These are phyloP conservation scores for Corymbia citriodora DNA, from an alignment of 441 rosid species.

Conservation along the genomic window DNA sequence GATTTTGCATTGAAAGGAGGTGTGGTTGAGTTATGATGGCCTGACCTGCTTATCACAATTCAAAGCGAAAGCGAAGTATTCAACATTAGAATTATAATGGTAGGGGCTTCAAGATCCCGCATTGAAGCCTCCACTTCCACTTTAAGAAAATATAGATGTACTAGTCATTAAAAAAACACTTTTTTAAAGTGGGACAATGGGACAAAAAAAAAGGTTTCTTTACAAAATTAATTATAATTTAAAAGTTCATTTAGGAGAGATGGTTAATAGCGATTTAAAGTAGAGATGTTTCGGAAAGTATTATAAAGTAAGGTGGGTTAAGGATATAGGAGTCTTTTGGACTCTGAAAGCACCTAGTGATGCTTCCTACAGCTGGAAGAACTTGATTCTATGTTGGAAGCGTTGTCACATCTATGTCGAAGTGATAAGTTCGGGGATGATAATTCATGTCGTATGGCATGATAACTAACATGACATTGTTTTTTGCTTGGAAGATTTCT, in stretches of 20 bases:
- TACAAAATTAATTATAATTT: neutral
- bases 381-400: neutral
- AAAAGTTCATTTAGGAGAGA: neutral
- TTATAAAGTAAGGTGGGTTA: neutral
- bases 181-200: neutral
- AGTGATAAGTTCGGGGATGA: neutral
- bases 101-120: neutral
- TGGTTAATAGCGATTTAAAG: neutral
- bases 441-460: neutral
- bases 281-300: neutral
- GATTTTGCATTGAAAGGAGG: neutral
- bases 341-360: neutral
- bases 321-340: neutral
- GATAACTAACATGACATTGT: neutral
- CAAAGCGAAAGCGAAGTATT: neutral
- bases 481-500: neutral
- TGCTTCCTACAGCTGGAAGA: neutral
- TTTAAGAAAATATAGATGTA: neutral
- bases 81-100: neutral
- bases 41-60: neutral
- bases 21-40: neutral
- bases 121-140: neutral
- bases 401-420: neutral
- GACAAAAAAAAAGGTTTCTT: neutral
- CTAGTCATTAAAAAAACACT: neutral